Evolutionary conservation across 108 stramenopile genomes (phyloP).

Genomic region (Nitzschia sp.): DNA sequence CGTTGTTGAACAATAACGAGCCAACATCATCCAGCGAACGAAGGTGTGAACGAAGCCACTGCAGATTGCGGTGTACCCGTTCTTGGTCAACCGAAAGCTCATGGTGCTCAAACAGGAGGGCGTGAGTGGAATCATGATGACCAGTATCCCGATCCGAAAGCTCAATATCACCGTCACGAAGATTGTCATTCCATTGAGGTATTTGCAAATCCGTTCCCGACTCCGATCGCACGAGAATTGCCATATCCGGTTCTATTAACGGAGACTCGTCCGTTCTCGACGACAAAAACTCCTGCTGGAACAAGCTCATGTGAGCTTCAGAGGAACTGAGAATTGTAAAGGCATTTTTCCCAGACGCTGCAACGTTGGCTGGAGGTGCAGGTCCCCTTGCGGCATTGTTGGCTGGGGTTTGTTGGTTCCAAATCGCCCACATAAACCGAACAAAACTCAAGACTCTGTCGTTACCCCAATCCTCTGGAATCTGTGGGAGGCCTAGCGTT

Average conservation of each 20-base stretch:
- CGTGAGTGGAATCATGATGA: conserved; percentile 17
- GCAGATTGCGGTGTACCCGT: conserved; percentile 53
- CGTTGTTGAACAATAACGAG: conserved; percentile 65
- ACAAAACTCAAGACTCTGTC: conserved; percentile 78
- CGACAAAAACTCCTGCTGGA: conserved; percentile 56
- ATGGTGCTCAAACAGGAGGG: background rate
- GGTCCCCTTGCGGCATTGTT: conserved; percentile 48
- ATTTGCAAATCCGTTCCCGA: conserved; percentile 55
- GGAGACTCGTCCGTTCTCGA: conserved; percentile 54
- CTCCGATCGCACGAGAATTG: conserved; percentile 67
- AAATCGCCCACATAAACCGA: conserved; percentile 75
- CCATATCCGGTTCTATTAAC: conserved; percentile 59
- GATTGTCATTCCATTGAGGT: conserved; percentile 19
- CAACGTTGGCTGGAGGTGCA: conserved; percentile 73
- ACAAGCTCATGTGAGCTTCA: conserved; percentile 27
- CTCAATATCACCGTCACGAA: conserved; percentile 19
- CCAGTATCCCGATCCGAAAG: conserved; percentile 33
- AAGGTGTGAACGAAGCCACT: conserved; percentile 70
- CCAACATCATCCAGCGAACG: conserved; percentile 61
- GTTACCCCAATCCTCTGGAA: conserved; percentile 78
- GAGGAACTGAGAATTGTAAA: conserved; percentile 59
- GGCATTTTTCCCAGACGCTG: conserved; percentile 71
- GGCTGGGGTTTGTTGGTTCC: conserved; percentile 31
- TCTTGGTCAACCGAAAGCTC: conserved; percentile 37
- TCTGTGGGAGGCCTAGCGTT: conserved; percentile 69